Percentiles rank a stretch among this genome's conserved stretches.
phyloP scores from a whole-genome alignment of 169 alveolate species.

The Babesia divergens region DNA sequence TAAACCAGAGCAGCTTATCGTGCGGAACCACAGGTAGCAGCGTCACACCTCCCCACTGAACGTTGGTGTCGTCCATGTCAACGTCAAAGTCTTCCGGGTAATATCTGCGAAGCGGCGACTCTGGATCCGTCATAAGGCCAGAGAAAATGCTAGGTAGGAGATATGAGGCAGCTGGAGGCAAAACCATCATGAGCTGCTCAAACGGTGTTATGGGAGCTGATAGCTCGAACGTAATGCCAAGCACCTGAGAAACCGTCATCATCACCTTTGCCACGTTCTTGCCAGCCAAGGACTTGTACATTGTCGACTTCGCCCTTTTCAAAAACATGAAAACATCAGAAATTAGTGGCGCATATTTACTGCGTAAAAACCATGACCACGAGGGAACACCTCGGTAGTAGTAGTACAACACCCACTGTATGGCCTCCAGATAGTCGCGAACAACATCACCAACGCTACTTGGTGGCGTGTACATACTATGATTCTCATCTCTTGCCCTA shows the following conservation, averaged over 20 bases:
- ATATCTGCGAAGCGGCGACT: conserved; percentile 63
- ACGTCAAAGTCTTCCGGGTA: conserved; percentile 70
- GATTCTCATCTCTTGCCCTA: conserved; percentile 66
- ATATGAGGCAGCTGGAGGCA: conserved; percentile 67
- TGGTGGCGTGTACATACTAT: conserved; percentile 72
- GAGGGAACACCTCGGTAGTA: conserved; percentile 91
- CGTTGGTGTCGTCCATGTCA: conserved; percentile 75
- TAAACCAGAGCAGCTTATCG: background rate
- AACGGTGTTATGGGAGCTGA: conserved; percentile 68
- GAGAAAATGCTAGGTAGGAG: conserved; percentile 67
- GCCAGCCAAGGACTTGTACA: background rate
- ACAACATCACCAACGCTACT: conserved; percentile 79
- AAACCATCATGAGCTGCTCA: conserved; percentile 72
- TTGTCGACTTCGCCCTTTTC: background rate
- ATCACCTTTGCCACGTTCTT: background rate
- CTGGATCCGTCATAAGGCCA: conserved; percentile 46
- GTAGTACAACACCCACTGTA: conserved; percentile 93
- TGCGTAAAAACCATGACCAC: conserved; percentile 95
- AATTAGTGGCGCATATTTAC: conserved; percentile 91
- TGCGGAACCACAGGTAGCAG: conserved; percentile 63
- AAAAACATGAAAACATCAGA: conserved; percentile 28
- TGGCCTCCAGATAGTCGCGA: conserved; percentile 88
- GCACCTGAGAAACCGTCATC: conserved; percentile 24
- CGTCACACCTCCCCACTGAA: conserved; percentile 77
- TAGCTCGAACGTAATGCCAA: conserved; percentile 15